Base-by-base conservation (phyloP, 2,329 filamentous ascomycete genomes). In the Cladosporium sp. region DNA sequence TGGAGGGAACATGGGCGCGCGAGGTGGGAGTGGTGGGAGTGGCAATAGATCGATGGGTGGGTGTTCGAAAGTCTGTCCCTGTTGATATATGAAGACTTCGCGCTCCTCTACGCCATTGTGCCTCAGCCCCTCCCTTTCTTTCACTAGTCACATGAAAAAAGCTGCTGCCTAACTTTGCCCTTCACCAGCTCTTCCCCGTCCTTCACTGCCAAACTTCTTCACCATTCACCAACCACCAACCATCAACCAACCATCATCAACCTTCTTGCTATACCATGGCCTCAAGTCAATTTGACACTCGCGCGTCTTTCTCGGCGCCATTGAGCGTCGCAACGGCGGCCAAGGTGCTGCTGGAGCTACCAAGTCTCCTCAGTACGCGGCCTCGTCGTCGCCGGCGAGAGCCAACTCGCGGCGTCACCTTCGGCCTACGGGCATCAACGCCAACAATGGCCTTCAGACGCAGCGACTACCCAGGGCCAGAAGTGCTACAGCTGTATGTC, bases 401-500 rank as follows among this genome's bases (percentile, higher is more conserved):
- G 12, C 38, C 7, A n/a, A 12, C 18, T 44, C 4, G 15, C 38
- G 6, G 15, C 15, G 38, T 18, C 38, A 7, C n/a, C n/a, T 5
- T 44, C 38, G 5, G 12, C 38, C 38, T n/a, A 7, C 18, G 15
- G 18, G 15, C 38, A n/a, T n/a, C 18, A 6, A 44, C 3, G 38
- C 18, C 38, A 44, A n/a, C 38, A 44, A n/a, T 44, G 38, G 38
- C 38, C 1, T n/a, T 10, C 38, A 44, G 38, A 44, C 18, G 38
- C 18, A 44, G 5, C 18, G 36, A 18, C 36, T 83, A 96, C 94
- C 75, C 96, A 98, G 81, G 95, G 95, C 76, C 94, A 96, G 86
- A 98, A 98, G 87, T 99, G 95, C 90, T 99, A 98, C 89, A 97
- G 97, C 88, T 98, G 95, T 88, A 78, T 78, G 85, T 78, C n/a